Base-by-base conservation (phyloP, 345 rosid genomes). In the Gossypium herbaceum region DNA sequence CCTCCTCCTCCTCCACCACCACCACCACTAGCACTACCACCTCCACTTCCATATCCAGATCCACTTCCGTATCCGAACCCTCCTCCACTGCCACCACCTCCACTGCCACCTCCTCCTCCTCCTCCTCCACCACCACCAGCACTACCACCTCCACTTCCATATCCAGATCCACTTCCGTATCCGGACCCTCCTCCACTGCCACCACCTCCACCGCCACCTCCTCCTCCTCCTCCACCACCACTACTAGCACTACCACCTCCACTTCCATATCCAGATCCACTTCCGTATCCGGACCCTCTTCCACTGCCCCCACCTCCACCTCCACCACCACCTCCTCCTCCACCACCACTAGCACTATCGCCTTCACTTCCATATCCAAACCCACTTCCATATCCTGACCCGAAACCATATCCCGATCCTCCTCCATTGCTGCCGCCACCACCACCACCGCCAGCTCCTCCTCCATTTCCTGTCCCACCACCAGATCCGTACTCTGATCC, bases 51-150 rank as follows among this genome's bases (percentile, higher is more conserved):
- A 1, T 64, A 64, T 29, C 39, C 39, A 0, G 25, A 24, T 0
- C 87, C 82, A 0, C 54, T 44, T 19, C 70, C 54, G 12, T 75
- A 52, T 16, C 87, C 84, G 19, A 73, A 71, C 1, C 93, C 88
- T 0, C 79, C 76, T 0, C 90, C 84, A 0, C 79, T 75, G 0
- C 86, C 85, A 0, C 82, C 78, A 0, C 68, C 68, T 0, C 50
- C 22, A 20, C 84, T 78, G 22, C 22, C 22, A 70, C 0, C 86
- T 0, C 83, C 1, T 0, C 84, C 87, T 0, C 84, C 82, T 0
- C 84, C 85, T 2, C 82, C 79, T 0, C 90, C 86, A 0, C 83
- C 80, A 3, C 84, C 87, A 29, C 87, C 81, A 0, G 52, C 20
- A 0, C 50, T 15, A 0, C 71, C 54, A 0, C 50, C 44, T 29